Evolutionary conservation across 176 grass and related monocot species (phyloP), one percentile per base, ranked within the genome.

Genomic region (Saccharum officinarum): DNA sequence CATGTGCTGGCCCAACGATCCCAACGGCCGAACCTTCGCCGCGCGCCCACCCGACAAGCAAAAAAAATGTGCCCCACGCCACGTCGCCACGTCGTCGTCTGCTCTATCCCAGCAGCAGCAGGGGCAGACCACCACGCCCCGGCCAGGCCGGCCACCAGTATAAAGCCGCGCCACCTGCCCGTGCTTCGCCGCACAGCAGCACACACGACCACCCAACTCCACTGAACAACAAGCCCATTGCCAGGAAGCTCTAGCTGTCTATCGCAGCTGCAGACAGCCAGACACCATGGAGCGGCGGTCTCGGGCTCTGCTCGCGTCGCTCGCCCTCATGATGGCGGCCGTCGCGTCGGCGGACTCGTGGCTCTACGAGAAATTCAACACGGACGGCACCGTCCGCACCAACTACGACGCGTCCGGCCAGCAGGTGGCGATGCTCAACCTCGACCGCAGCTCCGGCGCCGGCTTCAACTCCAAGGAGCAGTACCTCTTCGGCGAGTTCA

Each of bases 401-500:
- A 12, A 67, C 60, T 76, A 76, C 82, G 73, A 76, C 44, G 61
- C 71, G 1, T 47, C 71, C 0, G 82, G 82, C 7, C 13, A 18
- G 71, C 42, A 84, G 82, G 82, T 84, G 42, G 82, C 71, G 0
- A 39, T 40, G 82, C 28, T 84, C 13, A 76, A 34, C 71, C 82
- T 84, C 41, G 41, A 64, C 41, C 82, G 10, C 20, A 63, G 36
- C 41, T 76, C 82, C 59, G 82, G 82, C 60, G 59, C 36, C 70
- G 55, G 70, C 6, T 67, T 84, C 71, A 67, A 75, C 33, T 76
- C 82, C 20, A 75, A 42, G 61, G 18, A 85, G 44, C 42, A 73
- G 60, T 90, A 90, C 84, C 84, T 87, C 22, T 90, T 15, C 84
- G 89, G 89, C 80, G 60, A 90, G 80, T 90, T 90, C 59, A 60